Conservation (phyloP, 2,329 filamentous ascomycete genomes). For the Fusarium tanahbumbuense region DNA sequence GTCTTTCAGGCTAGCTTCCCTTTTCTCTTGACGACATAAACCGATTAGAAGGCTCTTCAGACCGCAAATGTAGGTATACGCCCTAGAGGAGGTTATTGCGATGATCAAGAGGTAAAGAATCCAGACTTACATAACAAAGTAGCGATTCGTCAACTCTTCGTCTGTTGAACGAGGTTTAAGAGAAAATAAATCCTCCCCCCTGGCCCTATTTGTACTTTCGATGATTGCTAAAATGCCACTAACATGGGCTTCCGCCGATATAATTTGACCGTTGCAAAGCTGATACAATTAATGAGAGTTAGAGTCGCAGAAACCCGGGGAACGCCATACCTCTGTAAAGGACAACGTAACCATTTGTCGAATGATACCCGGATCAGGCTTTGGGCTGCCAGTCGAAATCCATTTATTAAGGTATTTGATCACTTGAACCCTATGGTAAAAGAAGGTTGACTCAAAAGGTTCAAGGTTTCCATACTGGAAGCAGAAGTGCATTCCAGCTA, state of each 20-base stretch:
- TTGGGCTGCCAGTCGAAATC: background rate
- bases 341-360: conserved; percentile 16
- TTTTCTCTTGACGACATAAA: background rate
- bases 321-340: conserved; percentile 3
- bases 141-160: conserved; percentile 1
- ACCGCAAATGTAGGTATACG: conserved; percentile 5
- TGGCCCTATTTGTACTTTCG: background rate
- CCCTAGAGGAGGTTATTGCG: background rate
- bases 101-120: accelerated
- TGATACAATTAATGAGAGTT: background rate
- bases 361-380: background rate
- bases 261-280: conserved; percentile 11
- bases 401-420: conserved; percentile 16
- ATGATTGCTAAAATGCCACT: conserved; percentile 20
- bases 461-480: conserved; percentile 11
- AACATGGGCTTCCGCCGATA: conserved; percentile 8
- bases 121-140: conserved; percentile 10
- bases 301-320: accelerated
- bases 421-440: conserved; percentile 17
- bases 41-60: conserved; percentile 17
- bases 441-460: conserved; percentile 6
- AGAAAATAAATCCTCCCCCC: background rate
- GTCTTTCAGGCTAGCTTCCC: background rate
- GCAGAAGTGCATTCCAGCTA: conserved; percentile 23
- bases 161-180: background rate